Base-by-base conservation (phyloP, 208 protist genomes). In the Lotmaria passim region DNA sequence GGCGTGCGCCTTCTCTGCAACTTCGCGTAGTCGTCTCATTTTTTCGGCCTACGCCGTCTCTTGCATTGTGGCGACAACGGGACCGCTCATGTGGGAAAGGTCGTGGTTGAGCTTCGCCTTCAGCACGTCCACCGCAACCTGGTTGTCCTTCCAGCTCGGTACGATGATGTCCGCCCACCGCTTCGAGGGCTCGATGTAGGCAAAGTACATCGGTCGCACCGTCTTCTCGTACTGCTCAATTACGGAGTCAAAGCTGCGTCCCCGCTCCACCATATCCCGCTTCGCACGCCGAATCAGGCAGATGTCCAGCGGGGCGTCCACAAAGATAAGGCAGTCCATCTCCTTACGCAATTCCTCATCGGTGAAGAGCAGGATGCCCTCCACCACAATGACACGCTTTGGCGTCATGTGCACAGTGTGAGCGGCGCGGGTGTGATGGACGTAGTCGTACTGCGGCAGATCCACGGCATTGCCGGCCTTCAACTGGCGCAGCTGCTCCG, bases 401-500 rank as follows among this genome's bases (percentile, higher is more conserved):
- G 84, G 88, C 30, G 79, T 73, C 48, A 97, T 63, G n/a, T 31
- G 47, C 28, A 78, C 26, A 38, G 62, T 85, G 24, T 79, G 50
- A 2, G 41, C 44, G 5, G 70, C 48, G 44, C 78, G 73, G n/a
- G 77, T 77, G 71, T 98, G 94, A 48, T 83, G 93, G 23, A 65
- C 55, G 65, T 96, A 98, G 80, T 97, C 86, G 78, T 98, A 98
- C n/a, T 83, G 79, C 23, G 95, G 96, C n/a, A 98, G 73, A 6
- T 93, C 58, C 15, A 96, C 85, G 33, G 38, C 23, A 39, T 87
- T 58, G 24, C 87, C 87, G 12, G 81, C 61, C 64, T 84, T 82
- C 28, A 97, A 67, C 58, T 78, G 59, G 14, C n/a, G 24, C 6
- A 97, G 72, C 4, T 83, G 82, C 61, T 82, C 55, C 4, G 79